phyloP scores from a whole-genome alignment of 495 filamentous ascomycete genomes.

The Platismatia glauca region DNA sequence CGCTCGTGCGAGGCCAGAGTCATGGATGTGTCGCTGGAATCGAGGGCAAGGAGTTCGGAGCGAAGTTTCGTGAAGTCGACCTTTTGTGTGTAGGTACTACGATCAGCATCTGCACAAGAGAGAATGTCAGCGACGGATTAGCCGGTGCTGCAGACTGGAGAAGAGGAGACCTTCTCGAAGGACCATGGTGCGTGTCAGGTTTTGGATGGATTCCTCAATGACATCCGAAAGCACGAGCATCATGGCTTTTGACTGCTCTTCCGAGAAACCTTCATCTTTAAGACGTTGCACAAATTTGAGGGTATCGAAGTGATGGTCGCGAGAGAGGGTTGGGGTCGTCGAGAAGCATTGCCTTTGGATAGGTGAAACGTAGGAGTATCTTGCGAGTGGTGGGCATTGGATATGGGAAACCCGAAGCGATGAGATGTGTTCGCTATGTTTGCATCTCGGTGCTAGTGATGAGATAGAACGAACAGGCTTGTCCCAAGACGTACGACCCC shows the following conservation, averaged over 20 bases:
- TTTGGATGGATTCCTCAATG: conserved; percentile 96
- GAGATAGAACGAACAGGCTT: conserved; percentile 1
- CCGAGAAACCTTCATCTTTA: conserved; percentile 84
- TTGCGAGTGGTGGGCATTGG: not conserved
- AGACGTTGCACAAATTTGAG: conserved; percentile 92
- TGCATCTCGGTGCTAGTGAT: conserved; percentile 8
- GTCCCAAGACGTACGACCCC: not conserved
- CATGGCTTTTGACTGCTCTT: conserved; percentile 90
- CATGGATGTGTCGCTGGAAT: conserved; percentile 80
- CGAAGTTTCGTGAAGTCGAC: conserved; percentile 99
- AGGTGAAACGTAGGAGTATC: not conserved
- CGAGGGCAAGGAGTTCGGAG: conserved; percentile 81
- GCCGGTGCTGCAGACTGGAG: not conserved
- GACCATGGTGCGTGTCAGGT: conserved; percentile 97
- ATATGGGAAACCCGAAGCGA: not conserved
- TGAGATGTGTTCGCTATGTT: not conserved
- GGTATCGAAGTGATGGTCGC: conserved; percentile 97
- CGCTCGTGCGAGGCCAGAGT: conserved; percentile 88
- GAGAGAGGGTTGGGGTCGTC: conserved; percentile 46
- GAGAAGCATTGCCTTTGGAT: conserved; percentile 46
- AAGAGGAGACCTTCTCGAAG: conserved; percentile 62
- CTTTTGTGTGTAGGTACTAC: conserved; percentile 91
- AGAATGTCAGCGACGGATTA: not conserved
- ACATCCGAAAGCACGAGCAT: conserved; percentile 96
- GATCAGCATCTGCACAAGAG: conserved; percentile 38